phyloP scores from a whole-genome alignment of 1,284 basidiomycete genomes.

The Megacollybia platyphylla region DNA sequence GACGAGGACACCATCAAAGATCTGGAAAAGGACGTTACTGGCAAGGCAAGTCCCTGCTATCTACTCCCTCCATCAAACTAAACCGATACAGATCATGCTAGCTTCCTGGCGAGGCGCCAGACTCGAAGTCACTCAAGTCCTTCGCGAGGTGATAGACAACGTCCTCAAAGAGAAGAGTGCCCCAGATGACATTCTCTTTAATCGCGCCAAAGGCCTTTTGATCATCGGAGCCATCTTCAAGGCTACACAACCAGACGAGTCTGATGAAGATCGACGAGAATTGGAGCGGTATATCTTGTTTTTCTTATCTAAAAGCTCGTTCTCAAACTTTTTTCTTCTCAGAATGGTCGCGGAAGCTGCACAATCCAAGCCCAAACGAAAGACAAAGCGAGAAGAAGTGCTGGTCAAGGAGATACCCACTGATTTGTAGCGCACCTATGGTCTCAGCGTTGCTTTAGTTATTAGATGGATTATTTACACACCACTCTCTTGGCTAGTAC shows the following conservation, averaged over 20 bases:
- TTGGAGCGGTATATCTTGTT: conserved; percentile 60
- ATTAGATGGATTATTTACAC: too few relatives aligned
- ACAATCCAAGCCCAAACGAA: conserved; percentile 49
- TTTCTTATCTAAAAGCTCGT: not conserved
- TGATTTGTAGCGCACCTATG: conserved; percentile 6
- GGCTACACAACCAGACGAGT: conserved; percentile 70
- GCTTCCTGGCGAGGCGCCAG: conserved; percentile 93
- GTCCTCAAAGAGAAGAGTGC: conserved; percentile 69
- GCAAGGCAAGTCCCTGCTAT: conserved; percentile 42
- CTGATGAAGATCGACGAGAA: conserved; percentile 84
- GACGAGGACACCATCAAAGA: conserved; percentile 76
- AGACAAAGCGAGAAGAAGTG: conserved; percentile 23
- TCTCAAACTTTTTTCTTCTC: conserved; percentile 1
- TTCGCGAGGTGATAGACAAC: conserved; percentile 68
- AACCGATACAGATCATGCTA: conserved; percentile 58
- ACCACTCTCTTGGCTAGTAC: too few relatives aligned
- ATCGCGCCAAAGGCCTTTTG: conserved; percentile 80
- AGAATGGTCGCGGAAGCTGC: conserved; percentile 67
- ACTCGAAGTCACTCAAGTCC: conserved; percentile 81
- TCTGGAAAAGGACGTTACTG: conserved; percentile 89
- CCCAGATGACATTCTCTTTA: conserved; percentile 57
- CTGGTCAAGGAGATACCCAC: conserved; percentile 22
- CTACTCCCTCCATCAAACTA: conserved; percentile 1
- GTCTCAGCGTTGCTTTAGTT: too few relatives aligned
- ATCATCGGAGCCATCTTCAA: conserved; percentile 84